Conservation (phyloP, 2,329 filamentous ascomycete species). For the Alternaria metachromatica region DNA sequence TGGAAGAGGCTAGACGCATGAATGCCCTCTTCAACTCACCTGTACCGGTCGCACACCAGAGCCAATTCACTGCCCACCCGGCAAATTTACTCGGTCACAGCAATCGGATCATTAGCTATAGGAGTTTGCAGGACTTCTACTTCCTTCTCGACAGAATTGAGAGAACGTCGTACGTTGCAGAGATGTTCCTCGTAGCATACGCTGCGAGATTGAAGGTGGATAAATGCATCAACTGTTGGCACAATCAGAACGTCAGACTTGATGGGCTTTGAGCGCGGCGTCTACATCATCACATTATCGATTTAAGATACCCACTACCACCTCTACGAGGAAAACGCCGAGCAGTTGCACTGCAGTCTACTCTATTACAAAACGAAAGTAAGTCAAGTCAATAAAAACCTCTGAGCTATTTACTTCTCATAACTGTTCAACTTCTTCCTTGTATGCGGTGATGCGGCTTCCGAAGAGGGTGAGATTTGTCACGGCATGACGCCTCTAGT, state of each 20-base stretch:
- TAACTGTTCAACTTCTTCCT: neutral
- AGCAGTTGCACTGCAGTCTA: neutral
- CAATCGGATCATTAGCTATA: constrained; percentile 21
- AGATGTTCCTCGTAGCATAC: constrained; percentile 1
- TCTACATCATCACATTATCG: neutral
- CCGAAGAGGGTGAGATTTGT: neutral
- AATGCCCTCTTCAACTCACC: neutral
- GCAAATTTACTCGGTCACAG: neutral
- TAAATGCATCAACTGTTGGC: constrained; percentile 34
- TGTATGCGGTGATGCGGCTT: neutral
- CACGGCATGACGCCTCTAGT: constrained; percentile 6
- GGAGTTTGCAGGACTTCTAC: constrained; percentile 36
- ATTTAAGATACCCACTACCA: neutral
- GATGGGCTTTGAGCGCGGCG: neutral
- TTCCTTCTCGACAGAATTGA: constrained; percentile 35
- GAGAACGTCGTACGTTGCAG: constrained; percentile 23
- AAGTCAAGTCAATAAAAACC: neutral
- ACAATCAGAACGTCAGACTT: constrained; percentile 22
- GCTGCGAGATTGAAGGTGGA: constrained; percentile 33
- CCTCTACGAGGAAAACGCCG: neutral
- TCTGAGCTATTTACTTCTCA: neutral
- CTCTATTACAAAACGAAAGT: neutral
- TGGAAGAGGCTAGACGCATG: neutral
- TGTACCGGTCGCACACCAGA: neutral
- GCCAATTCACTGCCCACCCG: neutral